Evolutionary conservation across 495 filamentous ascomycete genomes (phyloP), one percentile per base, ranked within the genome.

Genomic region (Aspergillus indologenus): DNA sequence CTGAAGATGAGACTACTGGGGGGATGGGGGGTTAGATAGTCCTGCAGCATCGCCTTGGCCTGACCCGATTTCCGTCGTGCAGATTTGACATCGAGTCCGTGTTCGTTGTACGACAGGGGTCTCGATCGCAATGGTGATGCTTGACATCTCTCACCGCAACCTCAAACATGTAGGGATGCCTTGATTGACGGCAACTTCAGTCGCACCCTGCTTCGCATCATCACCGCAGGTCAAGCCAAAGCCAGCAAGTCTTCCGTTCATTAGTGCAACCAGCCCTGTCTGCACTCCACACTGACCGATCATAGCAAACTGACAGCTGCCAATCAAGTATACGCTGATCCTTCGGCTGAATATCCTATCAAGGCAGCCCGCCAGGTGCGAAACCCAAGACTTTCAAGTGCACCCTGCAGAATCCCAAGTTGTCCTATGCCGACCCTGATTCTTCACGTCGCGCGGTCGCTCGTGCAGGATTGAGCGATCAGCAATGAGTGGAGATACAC

Each of bases 301-400:
- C 3, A 52, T 11, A 45, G 12, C 19, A 31, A 51, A 29, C 24
- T 34, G 48, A 51, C 48, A 29, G 24, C 23, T 51, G 48, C 23
- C 48, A 51, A 51, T 51, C 3, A 51, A 29, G 17, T 42, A 34
- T 42, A 24, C 21, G 56, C 56, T 45, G 56, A 58, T 58, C 56
- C 15, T 23, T 58, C 56, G 56, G 56, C 34, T 26, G 56, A 45
- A 52, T 40, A 34, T 12, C 56, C 56, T 46, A 52, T 58, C 56
- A 20, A 45, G 48, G 48, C 23, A 48, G 42, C 11, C 9, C 18
- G 26, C 20, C 23, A 6, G 31, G 24, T 20, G 20, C 19, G 24
- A 48, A 29, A 49, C 6, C 47, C 22, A 56, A 26, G 26, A n/a
- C n/a, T n/a, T n/a, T n/a, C n/a, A n/a, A n/a, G n/a, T n/a, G n/a